Percentiles rank a stretch among this genome's conserved stretches.
phyloP scores from a whole-genome alignment of 2,329 filamentous ascomycete species.

The Eutypa lata region DNA sequence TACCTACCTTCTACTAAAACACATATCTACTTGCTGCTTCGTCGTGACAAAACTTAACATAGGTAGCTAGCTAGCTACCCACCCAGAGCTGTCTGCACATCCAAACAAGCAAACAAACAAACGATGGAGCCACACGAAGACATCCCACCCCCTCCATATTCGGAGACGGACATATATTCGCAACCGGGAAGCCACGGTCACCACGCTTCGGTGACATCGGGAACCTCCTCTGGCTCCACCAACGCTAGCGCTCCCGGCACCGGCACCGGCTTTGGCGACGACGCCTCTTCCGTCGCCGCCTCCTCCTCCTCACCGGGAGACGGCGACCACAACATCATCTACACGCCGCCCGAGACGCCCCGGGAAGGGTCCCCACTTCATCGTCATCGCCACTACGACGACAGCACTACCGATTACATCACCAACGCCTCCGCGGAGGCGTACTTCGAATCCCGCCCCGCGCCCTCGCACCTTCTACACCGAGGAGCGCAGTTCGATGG shows the following conservation, averaged over 20 bases:
- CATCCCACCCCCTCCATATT: constrained; percentile 53
- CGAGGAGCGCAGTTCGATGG: no score
- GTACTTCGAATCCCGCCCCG: constrained; percentile 47
- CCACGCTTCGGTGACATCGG: neutral
- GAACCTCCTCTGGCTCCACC: no score
- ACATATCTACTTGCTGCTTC: no score
- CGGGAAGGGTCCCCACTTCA: constrained; percentile 22
- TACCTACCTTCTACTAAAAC: no score
- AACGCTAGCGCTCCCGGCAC: constrained; percentile 11
- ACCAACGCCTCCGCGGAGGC: constrained; percentile 31
- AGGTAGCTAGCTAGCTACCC: no score
- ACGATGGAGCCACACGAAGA: constrained; percentile 33
- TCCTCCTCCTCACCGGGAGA: constrained; percentile 17
- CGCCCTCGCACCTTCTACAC: constrained; percentile 9
- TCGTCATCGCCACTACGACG: constrained; percentile 20
- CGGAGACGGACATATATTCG: constrained; percentile 55
- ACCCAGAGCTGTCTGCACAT: neutral
- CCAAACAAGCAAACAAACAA: constrained; percentile 3
- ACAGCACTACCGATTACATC: constrained; percentile 18
- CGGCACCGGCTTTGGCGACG: constrained; percentile 23
- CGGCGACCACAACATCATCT: constrained; percentile 39
- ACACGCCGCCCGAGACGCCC: constrained; percentile 51
- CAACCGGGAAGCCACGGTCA: constrained; percentile 28
- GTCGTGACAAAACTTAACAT: no score
- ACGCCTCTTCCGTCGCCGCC: constrained; percentile 37